Conservation (phyloP, 495 filamentous ascomycete genomes). For the Neurospora sublineolata region DNA sequence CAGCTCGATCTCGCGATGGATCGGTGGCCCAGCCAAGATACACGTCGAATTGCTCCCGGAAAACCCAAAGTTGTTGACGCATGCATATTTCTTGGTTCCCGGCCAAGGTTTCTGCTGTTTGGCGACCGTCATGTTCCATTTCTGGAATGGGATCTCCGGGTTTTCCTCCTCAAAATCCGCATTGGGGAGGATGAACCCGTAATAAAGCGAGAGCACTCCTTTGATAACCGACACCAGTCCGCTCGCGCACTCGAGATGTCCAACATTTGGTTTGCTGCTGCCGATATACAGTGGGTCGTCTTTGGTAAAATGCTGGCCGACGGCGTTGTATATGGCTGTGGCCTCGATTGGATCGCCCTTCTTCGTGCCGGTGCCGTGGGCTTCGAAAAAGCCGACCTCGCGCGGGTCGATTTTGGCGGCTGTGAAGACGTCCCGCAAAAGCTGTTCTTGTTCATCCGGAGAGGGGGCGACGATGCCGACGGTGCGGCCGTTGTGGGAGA, state of each 20-base stretch:
- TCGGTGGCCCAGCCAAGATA: slow-evolving; percentile 26
- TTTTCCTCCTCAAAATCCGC: slow-evolving; percentile 37
- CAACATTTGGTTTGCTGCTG: slow-evolving; percentile 49
- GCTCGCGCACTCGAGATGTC: slow-evolving; percentile 46
- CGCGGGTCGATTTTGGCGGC: slow-evolving; percentile 28
- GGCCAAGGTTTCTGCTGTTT: slow-evolving; percentile 23
- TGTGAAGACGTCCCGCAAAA: slow-evolving; percentile 32
- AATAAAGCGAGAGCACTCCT: slow-evolving; percentile 45
- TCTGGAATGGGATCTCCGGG: slow-evolving; percentile 33
- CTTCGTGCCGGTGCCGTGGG: slow-evolving; percentile 49
- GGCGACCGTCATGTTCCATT: slow-evolving; percentile 28
- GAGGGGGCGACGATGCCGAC: slow-evolving; percentile 44
- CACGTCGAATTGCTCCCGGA: slow-evolving; percentile 33
- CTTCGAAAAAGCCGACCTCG: slow-evolving; percentile 38
- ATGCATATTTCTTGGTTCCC: slow-evolving; percentile 26
- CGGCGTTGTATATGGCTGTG: slow-evolving; percentile 39
- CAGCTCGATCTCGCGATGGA: slow-evolving; percentile 20
- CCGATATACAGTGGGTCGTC: slow-evolving; percentile 41
- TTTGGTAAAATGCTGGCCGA: slow-evolving; percentile 24
- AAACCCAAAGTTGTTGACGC: slow-evolving; percentile 41
- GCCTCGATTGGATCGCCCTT: slow-evolving; percentile 52
- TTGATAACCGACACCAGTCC: slow-evolving; percentile 51
- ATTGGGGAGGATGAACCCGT: slow-evolving; percentile 39
- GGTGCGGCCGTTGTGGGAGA: slow-evolving; percentile 46
- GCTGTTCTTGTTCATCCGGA: slow-evolving; percentile 36